Evolutionary conservation across 73 alveolate genomes (phyloP).

Genomic region (Paraurostyla sp.): DNA sequence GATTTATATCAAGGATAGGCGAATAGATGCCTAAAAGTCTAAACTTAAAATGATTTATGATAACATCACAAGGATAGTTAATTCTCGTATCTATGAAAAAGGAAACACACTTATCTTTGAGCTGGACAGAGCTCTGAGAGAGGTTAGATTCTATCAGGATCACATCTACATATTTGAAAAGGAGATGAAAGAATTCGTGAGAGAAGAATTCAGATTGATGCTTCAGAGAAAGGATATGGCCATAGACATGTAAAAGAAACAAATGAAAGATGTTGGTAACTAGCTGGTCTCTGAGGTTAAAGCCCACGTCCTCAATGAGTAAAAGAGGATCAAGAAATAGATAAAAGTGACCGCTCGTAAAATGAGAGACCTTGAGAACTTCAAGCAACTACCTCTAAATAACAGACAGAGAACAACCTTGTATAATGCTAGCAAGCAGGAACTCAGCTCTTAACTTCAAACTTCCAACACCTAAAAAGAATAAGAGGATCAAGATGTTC

Average conservation of each 20-base stretch:
- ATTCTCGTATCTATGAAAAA: slow-evolving; percentile 71
- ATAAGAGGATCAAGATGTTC: neutral
- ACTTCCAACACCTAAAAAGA: too few species aligned
- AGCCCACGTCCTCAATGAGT: neutral
- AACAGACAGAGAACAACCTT: neutral
- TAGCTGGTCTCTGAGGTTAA: slow-evolving; percentile 13
- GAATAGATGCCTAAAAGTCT: slow-evolving; percentile 18
- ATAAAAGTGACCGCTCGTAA: slow-evolving; percentile 19
- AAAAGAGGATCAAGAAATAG: slow-evolving; percentile 37
- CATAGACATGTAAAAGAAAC: slow-evolving; percentile 66
- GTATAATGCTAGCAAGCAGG: too few species aligned
- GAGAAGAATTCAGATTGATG: slow-evolving; percentile 80
- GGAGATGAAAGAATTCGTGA: slow-evolving; percentile 84
- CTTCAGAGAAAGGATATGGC: slow-evolving; percentile 66
- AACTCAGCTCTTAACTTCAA: too few species aligned
- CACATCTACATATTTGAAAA: slow-evolving; percentile 87
- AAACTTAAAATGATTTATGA: slow-evolving; percentile 7
- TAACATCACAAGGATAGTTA: slow-evolving; percentile 70
- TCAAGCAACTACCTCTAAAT: neutral
- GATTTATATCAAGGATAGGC: slow-evolving; percentile 62
- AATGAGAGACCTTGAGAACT: slow-evolving; percentile 38
- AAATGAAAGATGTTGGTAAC: slow-evolving; percentile 44
- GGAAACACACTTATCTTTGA: slow-evolving; percentile 89
- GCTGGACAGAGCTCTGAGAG: slow-evolving; percentile 82
- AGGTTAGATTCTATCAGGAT: slow-evolving; percentile 85